phyloP scores from a whole-genome alignment of 176 grass and related monocot species.

The Oryza officinalis region DNA sequence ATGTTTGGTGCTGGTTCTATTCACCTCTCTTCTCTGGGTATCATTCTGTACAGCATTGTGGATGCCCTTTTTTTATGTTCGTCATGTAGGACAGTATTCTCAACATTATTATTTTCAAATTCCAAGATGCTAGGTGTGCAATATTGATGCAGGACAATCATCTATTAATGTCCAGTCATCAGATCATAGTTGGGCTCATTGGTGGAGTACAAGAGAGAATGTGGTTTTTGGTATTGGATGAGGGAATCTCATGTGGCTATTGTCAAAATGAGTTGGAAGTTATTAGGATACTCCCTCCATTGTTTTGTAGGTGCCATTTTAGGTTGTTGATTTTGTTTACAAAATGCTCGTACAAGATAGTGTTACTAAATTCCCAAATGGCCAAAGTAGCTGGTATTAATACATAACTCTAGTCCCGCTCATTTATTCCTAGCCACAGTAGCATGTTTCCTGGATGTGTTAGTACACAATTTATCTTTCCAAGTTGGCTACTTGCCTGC shows the following conservation, averaged over 20 bases:
- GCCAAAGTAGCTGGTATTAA: too few species aligned
- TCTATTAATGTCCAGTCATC: slow-evolving; percentile 3
- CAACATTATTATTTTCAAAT: not conserved
- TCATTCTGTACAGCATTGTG: not conserved
- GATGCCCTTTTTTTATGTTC: not conserved
- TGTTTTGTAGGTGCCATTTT: too few species aligned
- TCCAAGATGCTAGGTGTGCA: not conserved
- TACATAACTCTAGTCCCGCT: too few species aligned
- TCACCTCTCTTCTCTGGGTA: not conserved
- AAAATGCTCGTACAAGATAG: too few species aligned
- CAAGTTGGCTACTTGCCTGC: too few species aligned
- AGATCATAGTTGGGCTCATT: not conserved
- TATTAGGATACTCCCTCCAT: too few species aligned
- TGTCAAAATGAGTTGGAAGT: not conserved
- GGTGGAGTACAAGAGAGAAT: too few species aligned
- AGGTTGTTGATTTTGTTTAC: too few species aligned
- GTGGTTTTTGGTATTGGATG: not conserved
- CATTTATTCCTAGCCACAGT: too few species aligned
- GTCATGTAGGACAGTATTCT: not conserved
- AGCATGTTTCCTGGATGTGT: too few species aligned
- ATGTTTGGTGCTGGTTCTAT: not conserved
- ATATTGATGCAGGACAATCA: not conserved
- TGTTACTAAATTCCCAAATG: too few species aligned
- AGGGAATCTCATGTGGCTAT: not conserved
- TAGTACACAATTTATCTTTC: too few species aligned